Evolutionary conservation across 805 yeast genomes (phyloP).

Genomic region (Wickerhamiella kurtzmanii): DNA sequence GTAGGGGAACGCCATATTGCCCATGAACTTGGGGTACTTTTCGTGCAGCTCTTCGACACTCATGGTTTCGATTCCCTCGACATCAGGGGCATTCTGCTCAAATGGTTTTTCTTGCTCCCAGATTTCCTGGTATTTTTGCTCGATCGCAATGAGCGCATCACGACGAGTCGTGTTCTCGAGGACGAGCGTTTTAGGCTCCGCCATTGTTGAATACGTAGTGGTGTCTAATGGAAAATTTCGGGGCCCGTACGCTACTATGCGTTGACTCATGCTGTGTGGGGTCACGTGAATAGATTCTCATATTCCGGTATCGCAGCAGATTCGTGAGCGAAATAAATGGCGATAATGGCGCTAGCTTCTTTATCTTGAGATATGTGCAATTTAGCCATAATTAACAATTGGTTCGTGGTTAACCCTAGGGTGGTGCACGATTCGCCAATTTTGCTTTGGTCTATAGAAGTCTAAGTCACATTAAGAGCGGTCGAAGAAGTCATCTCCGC

Average conservation of each 20-base stretch:
- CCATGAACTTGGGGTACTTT: constrained; percentile 73
- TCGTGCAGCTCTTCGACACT: constrained; percentile 59
- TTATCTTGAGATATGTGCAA: no score
- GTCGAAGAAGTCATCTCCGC: constrained; percentile 51
- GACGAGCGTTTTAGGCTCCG: constrained; percentile 19
- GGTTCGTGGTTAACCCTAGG: no score
- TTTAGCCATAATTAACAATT: no score
- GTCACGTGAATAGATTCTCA: no score
- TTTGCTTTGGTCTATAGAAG: no score
- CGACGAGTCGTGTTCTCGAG: constrained; percentile 71
- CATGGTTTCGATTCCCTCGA: constrained; percentile 44
- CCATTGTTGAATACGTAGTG: constrained; percentile 8
- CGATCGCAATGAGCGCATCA: constrained; percentile 81
- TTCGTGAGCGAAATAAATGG: no score
- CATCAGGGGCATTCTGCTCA: constrained; percentile 71
- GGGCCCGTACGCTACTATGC: not conserved
- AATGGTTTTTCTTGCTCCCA: constrained; percentile 84
- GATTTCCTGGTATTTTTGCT: constrained; percentile 68
- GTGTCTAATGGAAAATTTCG: not conserved
- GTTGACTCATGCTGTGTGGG: not conserved
- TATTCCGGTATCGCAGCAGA: no score
- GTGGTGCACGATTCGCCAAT: no score
- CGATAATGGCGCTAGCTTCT: no score
- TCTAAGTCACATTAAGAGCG: constrained; percentile 22
- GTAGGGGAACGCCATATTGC: constrained; percentile 96